These are phyloP conservation scores for Epicoccum nigrum DNA, from an alignment of 2,329 filamentous ascomycete species.

Conservation along the genomic window DNA sequence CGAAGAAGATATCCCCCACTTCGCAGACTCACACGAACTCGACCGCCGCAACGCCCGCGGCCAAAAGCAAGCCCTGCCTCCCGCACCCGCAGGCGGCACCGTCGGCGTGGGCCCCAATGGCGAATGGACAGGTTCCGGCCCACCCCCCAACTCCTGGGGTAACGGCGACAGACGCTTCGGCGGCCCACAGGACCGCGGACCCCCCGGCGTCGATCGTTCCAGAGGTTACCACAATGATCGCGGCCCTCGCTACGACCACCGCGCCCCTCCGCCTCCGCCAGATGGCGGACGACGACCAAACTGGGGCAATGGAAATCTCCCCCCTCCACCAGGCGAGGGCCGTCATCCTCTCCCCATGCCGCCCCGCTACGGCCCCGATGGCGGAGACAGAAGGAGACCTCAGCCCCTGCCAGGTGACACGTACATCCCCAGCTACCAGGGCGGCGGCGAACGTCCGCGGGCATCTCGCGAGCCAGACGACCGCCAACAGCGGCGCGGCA, in stretches of 20 bases:
- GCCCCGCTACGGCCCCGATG: constrained; percentile 40
- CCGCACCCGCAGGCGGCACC: constrained; percentile 88
- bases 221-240: constrained; percentile 40
- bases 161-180: constrained; percentile 45
- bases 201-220: constrained; percentile 46
- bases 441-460: constrained; percentile 31
- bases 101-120: constrained; percentile 74
- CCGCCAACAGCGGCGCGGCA: constrained; percentile 36
- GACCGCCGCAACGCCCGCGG: constrained; percentile 90
- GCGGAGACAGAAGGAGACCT: constrained; percentile 32
- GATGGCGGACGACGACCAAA: constrained; percentile 40
- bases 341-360: constrained; percentile 44
- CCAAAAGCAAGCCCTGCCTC: constrained; percentile 81
- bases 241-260: constrained; percentile 39
- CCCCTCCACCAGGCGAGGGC: constrained; percentile 46
- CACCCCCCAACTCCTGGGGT: constrained; percentile 41
- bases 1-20: constrained; percentile 85
- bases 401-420: constrained; percentile 44
- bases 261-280: constrained; percentile 38
- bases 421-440: constrained; percentile 54
- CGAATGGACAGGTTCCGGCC: constrained; percentile 61
- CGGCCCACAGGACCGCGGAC: constrained; percentile 47
- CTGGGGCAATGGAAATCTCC: constrained; percentile 41
- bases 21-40: constrained; percentile 96
- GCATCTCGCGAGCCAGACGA: constrained; percentile 46